Evolutionary conservation across 1,139 yeast genomes (phyloP).

Genomic region (Yamadazyma jaroonii): DNA sequence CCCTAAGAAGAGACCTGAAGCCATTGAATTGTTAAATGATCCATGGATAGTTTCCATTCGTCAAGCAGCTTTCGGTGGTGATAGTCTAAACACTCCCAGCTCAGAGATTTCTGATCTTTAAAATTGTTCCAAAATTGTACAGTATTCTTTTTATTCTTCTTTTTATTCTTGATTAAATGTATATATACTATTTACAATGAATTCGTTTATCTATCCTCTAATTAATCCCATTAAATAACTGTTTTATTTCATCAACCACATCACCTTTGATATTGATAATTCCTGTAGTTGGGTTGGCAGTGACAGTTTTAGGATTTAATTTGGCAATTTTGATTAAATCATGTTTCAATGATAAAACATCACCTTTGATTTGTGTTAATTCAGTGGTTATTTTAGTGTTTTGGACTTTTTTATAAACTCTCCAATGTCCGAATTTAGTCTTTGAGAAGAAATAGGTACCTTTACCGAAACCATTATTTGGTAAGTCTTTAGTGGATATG

Average conservation of each 20-base stretch:
- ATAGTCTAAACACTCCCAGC: slow-evolving; percentile 37
- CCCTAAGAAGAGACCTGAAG: slow-evolving; percentile 76
- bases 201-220: too few relatives aligned
- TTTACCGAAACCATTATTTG: slow-evolving; percentile 43
- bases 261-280: slow-evolving; percentile 59
- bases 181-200: slow-evolving; percentile 4
- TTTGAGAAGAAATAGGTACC: slow-evolving; percentile 50
- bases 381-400: slow-evolving; percentile 59
- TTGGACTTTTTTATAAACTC: slow-evolving; percentile 61
- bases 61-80: slow-evolving; percentile 62
- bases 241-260: slow-evolving; percentile 42
- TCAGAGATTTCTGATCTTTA: slow-evolving; percentile 23
- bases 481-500: slow-evolving; percentile 26
- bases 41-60: slow-evolving; percentile 86
- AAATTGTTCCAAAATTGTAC: slow-evolving; percentile 6
- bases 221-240: slow-evolving; percentile 22
- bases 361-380: slow-evolving; percentile 63
- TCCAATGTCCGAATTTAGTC: slow-evolving; percentile 61
- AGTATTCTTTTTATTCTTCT: background rate
- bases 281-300: slow-evolving; percentile 39
- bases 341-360: slow-evolving; percentile 52
- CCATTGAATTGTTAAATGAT: slow-evolving; percentile 80
- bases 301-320: slow-evolving; percentile 38
- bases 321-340: slow-evolving; percentile 52
- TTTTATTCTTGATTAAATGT: background rate